Percentiles rank a stretch among this genome's conserved stretches.
phyloP scores from a whole-genome alignment of 495 filamentous ascomycete species.

The Penicillium lividum region DNA sequence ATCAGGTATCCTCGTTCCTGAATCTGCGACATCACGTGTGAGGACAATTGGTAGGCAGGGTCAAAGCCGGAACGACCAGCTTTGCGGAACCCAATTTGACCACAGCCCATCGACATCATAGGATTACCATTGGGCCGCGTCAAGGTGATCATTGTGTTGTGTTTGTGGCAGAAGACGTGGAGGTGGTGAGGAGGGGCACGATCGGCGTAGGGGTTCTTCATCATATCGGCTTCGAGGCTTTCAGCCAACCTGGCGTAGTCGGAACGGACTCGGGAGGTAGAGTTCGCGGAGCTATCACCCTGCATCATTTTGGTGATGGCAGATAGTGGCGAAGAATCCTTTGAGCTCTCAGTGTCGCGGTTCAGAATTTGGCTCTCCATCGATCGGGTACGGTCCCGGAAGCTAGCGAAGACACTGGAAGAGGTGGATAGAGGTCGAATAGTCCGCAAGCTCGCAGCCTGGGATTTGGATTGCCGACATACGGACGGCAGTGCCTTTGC shows the following conservation, averaged over 20 bases:
- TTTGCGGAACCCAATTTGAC: slow-evolving; percentile 87
- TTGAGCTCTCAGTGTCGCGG: slow-evolving; percentile 17
- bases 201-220: slow-evolving; percentile 41
- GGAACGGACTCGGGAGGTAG: slow-evolving; percentile 21
- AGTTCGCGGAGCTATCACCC: slow-evolving; percentile 17
- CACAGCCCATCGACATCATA: slow-evolving; percentile 72
- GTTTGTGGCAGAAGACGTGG: slow-evolving; percentile 81
- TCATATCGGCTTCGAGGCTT: slow-evolving; percentile 41
- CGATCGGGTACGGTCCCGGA: slow-evolving; percentile 21
- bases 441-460: slow-evolving; percentile 15
- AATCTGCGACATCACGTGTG: slow-evolving; percentile 75
- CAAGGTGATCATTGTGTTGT: slow-evolving; percentile 92
- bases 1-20: slow-evolving; percentile 71
- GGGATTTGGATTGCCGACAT: slow-evolving; percentile 34
- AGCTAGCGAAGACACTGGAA: slow-evolving; percentile 16
- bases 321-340: slow-evolving; percentile 30
- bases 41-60: slow-evolving; percentile 86
- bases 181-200: slow-evolving; percentile 68
- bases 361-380: slow-evolving; percentile 38
- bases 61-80: slow-evolving; percentile 76
- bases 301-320: slow-evolving; percentile 40
- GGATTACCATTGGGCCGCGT: slow-evolving; percentile 76
- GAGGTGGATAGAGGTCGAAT: slow-evolving; percentile 36
- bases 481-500: slow-evolving; percentile 38
- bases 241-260: slow-evolving; percentile 38